Percentiles rank a stretch among this genome's conserved stretches.
phyloP scores from a whole-genome alignment of 2,329 filamentous ascomycete species.

The Aspergillus tubingensis region DNA sequence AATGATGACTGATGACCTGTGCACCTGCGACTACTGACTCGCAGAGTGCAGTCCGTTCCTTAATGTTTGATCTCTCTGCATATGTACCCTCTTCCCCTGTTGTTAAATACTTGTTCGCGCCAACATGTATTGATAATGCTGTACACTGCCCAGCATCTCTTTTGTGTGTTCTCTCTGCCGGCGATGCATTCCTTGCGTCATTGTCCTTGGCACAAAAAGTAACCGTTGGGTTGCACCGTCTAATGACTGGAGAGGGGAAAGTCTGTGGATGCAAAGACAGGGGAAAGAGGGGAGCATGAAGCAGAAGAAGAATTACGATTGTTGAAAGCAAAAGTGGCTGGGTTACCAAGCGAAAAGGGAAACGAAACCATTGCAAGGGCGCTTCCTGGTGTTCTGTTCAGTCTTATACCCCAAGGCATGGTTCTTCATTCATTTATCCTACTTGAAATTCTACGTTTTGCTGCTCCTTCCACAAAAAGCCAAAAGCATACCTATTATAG shows the following conservation, averaged over 20 bases:
- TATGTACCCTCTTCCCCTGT: slow-evolving; percentile 13
- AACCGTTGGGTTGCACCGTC: not conserved
- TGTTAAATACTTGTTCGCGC: slow-evolving; percentile 11
- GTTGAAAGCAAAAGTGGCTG: slow-evolving; percentile 3
- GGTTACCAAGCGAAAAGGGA: not conserved
- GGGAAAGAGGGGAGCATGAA: slow-evolving; percentile 4
- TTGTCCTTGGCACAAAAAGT: not conserved
- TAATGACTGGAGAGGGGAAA: not conserved
- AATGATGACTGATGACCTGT: slow-evolving; percentile 31
- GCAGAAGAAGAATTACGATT: slow-evolving; percentile 2
- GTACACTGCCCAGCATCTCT: slow-evolving; percentile 14
- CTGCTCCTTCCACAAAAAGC: slow-evolving; percentile 5
- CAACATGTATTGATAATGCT: slow-evolving; percentile 17
- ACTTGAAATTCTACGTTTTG: slow-evolving; percentile 7
- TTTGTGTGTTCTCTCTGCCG: slow-evolving; percentile 4
- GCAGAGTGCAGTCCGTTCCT: slow-evolving; percentile 32
- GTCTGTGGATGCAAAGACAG: not conserved
- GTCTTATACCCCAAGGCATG: slow-evolving; percentile 12
- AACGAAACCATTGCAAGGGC: not conserved
- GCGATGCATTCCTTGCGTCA: slow-evolving; percentile 18
- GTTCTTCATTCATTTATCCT: slow-evolving; percentile 7
- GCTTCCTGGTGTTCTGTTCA: slow-evolving; percentile 2
- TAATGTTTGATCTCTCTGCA: slow-evolving; percentile 25
- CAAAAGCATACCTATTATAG: slow-evolving; percentile 15
- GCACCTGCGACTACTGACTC: slow-evolving; percentile 39